Evolutionary conservation across 2,329 filamentous ascomycete species (phyloP).

Genomic region (Metarhizium robertsii): DNA sequence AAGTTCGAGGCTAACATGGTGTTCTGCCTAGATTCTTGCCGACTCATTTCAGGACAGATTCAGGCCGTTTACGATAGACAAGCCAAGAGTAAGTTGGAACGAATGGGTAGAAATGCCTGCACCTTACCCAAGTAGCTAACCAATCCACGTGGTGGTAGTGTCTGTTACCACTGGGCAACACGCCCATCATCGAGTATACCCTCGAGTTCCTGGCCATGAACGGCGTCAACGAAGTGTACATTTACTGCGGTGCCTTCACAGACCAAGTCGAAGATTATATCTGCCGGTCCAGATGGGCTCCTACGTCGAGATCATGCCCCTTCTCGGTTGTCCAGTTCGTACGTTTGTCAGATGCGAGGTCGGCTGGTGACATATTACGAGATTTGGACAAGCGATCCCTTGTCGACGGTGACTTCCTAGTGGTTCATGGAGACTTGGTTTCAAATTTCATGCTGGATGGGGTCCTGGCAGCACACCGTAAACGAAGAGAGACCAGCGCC

Average conservation of each 20-base stretch:
- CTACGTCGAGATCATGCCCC: conserved; percentile 43
- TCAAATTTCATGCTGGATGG: conserved; percentile 80
- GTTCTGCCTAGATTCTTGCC: conserved; percentile 59
- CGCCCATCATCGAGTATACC: conserved; percentile 93
- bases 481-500: conserved; percentile 72
- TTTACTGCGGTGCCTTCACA: conserved; percentile 84
- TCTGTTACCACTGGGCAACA: conserved; percentile 86
- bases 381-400: conserved; percentile 81
- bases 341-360: conserved; percentile 71
- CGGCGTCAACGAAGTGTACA: conserved; percentile 85
- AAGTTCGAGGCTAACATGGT: conserved; percentile 12
- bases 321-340: conserved; percentile 79
- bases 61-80: conserved; percentile 78
- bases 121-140: background rate
- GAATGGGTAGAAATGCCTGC: background rate
- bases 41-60: conserved; percentile 94
- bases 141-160: conserved; percentile 46
- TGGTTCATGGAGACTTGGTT: conserved; percentile 88
- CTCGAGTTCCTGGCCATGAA: conserved; percentile 93
- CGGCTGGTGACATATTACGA: conserved; percentile 87
- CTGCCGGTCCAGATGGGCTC: conserved; percentile 64
- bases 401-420: conserved; percentile 81
- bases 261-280: conserved; percentile 85
- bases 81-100: conserved; percentile 55
- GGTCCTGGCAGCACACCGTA: conserved; percentile 69